These are phyloP conservation scores for Phlebiopsis flavidoalba DNA, from an alignment of 768 basidiomycete species.

Conservation along the genomic window DNA sequence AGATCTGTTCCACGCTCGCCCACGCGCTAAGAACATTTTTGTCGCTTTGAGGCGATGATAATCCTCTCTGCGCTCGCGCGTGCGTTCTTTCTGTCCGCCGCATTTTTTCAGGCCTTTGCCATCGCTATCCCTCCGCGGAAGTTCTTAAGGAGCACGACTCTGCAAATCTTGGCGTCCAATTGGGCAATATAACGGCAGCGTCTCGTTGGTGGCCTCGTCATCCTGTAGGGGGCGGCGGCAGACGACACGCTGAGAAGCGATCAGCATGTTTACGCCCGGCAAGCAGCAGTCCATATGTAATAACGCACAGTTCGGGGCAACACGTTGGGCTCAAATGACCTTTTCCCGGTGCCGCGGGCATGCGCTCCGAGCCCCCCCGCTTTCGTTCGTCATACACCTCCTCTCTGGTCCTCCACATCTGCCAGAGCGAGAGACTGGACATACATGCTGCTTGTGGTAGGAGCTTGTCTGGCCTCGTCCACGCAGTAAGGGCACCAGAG, in stretches of 20 bases:
- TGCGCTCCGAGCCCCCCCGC: slow-evolving; percentile 80
- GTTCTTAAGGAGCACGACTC: too few species aligned
- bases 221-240: slow-evolving; percentile 20
- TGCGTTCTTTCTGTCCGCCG: slow-evolving; percentile 54
- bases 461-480: slow-evolving; percentile 91
- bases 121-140: slow-evolving; percentile 48
- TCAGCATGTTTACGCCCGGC: neutral
- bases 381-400: slow-evolving; percentile 93
- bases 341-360: slow-evolving; percentile 68
- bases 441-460: slow-evolving; percentile 87
- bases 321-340: slow-evolving; percentile 40
- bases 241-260: neutral
- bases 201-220: slow-evolving; percentile 63
- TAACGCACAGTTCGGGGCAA: slow-evolving; percentile 23
- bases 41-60: slow-evolving; percentile 85
- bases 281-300: slow-evolving; percentile 28
- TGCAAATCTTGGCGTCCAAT: slow-evolving; percentile 68
- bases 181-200: slow-evolving; percentile 68
- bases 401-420: slow-evolving; percentile 94
- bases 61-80: slow-evolving; percentile 69
- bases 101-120: slow-evolving; percentile 45
- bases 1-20: slow-evolving; percentile 89
- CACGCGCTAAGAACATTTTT: too few species aligned
- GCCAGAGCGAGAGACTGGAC: slow-evolving; percentile 81
- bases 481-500: slow-evolving; percentile 95